Conservation (phyloP, 345 rosid genomes). For the Boechera stricta region DNA sequence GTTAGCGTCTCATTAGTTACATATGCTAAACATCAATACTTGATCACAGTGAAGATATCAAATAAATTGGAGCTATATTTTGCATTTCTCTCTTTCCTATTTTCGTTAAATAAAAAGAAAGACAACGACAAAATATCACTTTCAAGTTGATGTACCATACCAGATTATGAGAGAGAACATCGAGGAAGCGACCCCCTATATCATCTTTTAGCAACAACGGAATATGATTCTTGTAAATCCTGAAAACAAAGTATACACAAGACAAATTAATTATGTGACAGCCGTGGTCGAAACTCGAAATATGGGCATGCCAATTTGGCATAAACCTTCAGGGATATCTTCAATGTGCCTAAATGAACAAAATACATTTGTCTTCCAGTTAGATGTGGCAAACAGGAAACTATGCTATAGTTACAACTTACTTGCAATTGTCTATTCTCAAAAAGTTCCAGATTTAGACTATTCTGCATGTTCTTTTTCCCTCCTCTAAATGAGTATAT, state of each 20-base stretch:
- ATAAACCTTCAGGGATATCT: conserved; percentile 15
- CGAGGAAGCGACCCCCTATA: conserved; percentile 54
- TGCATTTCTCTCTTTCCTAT: neutral
- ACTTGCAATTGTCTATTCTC: conserved; percentile 22
- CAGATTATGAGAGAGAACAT: conserved; percentile 64
- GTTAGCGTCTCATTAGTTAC: conserved; percentile 40
- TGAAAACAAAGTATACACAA: conserved; percentile 43
- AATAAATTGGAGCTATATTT: neutral
- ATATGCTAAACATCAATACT: conserved; percentile 32
- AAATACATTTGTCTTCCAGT: neutral
- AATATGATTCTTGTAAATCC: conserved; percentile 79
- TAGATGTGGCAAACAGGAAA: conserved; percentile 2
- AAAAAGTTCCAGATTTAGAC: neutral
- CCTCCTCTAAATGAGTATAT: conserved; percentile 1
- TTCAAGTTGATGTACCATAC: conserved; percentile 48
- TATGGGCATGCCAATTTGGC: conserved; percentile 9
- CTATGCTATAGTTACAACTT: conserved; percentile 9
- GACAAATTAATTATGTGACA: conserved; percentile 6
- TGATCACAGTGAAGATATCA: neutral
- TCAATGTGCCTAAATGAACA: conserved; percentile 1
- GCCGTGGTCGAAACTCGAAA: neutral
- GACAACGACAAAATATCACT: conserved; percentile 1
- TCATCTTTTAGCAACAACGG: conserved; percentile 65
- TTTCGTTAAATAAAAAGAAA: conserved; percentile 6
- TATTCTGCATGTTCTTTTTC: neutral